Evolutionary conservation across 1,284 basidiomycete species (phyloP).

Genomic region (Ustanciosporium gigantosporum): DNA sequence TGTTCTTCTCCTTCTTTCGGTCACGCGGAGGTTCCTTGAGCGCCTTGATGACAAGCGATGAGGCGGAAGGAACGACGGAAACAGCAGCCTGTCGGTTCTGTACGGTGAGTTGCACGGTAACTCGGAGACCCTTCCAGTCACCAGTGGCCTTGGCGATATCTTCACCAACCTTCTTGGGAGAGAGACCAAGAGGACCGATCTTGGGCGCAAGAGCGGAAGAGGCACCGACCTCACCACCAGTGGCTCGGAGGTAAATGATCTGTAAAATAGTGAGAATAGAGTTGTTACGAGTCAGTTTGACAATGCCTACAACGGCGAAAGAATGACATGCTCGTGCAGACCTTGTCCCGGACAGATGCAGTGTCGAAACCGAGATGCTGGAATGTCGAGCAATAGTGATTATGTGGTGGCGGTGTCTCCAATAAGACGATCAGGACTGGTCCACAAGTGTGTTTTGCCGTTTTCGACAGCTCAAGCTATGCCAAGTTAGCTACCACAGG

Average conservation of each 20-base stretch:
- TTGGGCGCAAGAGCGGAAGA: conserved; percentile 98
- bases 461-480: too few relatives aligned
- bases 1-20: conserved; percentile 99
- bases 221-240: conserved; percentile 99
- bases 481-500: too few relatives aligned
- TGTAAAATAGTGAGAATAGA: conserved; percentile 48
- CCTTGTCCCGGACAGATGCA: too few relatives aligned
- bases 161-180: conserved; percentile 99
- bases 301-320: too few relatives aligned
- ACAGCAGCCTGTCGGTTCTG: conserved; percentile 99
- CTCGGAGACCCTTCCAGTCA: conserved; percentile 99
- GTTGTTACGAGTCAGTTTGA: too few relatives aligned
- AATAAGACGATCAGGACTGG: conserved; percentile 21
- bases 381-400: too few relatives aligned
- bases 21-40: conserved; percentile 99
- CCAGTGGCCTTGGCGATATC: conserved; percentile 99
- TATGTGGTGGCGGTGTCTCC: conserved; percentile 3
- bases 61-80: conserved; percentile 95
- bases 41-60: conserved; percentile 95
- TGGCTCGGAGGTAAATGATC: conserved; percentile 98
- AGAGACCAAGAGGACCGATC: conserved; percentile 99
- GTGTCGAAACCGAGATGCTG: too few relatives aligned
- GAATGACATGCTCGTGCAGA: too few relatives aligned
- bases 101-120: conserved; percentile 98
- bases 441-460: too few relatives aligned